Evolutionary conservation across 495 filamentous ascomycete genomes (phyloP).

Genomic region (Penicillium cosmopolitanum): DNA sequence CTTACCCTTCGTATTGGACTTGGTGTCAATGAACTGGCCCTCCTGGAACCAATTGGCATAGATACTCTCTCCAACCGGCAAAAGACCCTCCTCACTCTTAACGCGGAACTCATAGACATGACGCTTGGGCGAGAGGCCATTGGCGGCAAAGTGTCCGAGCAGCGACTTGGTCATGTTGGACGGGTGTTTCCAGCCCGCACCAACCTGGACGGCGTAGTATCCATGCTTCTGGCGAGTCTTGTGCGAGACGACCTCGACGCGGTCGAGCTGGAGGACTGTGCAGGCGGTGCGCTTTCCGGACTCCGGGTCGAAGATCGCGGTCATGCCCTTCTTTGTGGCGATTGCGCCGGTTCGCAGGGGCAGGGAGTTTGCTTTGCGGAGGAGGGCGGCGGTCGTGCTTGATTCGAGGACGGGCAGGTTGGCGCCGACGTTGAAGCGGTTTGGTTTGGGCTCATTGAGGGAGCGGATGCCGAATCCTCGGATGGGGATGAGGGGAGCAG

Average conservation of each 20-base stretch:
- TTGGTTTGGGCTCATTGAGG: slow-evolving; percentile 50
- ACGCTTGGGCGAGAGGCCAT: slow-evolving; percentile 78
- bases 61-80: slow-evolving; percentile 72
- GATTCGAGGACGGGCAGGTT: slow-evolving; percentile 61
- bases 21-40: slow-evolving; percentile 88
- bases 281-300: slow-evolving; percentile 79
- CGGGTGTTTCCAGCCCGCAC: slow-evolving; percentile 74
- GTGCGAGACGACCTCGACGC: slow-evolving; percentile 81
- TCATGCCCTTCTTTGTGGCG: slow-evolving; percentile 93
- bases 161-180: slow-evolving; percentile 76
- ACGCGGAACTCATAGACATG: slow-evolving; percentile 85
- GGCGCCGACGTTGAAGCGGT: slow-evolving; percentile 49
- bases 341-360: slow-evolving; percentile 82
- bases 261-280: slow-evolving; percentile 92
- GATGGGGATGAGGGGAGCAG: slow-evolving; percentile 23
- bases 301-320: slow-evolving; percentile 76
- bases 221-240: slow-evolving; percentile 82
- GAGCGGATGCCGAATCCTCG: slow-evolving; percentile 55
- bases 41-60: slow-evolving; percentile 83
- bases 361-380: slow-evolving; percentile 73
- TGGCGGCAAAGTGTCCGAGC: slow-evolving; percentile 81
- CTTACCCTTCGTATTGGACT: slow-evolving; percentile 77
- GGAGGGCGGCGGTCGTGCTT: slow-evolving; percentile 77
- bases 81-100: slow-evolving; percentile 68
- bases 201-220: slow-evolving; percentile 91